These are phyloP conservation scores for Sporothrix pseudoabietina DNA, from an alignment of 2,329 filamentous ascomycete species.

Conservation along the genomic window DNA sequence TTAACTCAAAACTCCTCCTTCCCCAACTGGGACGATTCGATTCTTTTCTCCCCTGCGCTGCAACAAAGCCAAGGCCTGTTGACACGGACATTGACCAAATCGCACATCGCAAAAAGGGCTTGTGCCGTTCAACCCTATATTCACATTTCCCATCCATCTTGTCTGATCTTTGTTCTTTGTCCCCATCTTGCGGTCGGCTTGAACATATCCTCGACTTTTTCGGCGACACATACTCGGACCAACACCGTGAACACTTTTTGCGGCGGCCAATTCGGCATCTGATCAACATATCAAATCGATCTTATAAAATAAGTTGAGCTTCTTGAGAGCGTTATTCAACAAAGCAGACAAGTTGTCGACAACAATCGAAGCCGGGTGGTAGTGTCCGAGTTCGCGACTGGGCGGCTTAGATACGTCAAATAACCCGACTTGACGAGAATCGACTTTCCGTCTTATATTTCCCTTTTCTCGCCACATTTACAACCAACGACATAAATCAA, in stretches of 20 bases:
- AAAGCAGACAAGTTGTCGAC: background rate
- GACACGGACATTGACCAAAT: constrained; percentile 6
- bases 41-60: background rate
- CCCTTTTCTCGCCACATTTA: background rate
- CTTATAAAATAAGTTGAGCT: background rate
- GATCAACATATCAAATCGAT: background rate
- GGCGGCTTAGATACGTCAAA: constrained; percentile 23
- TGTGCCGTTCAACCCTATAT: background rate
- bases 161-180: background rate
- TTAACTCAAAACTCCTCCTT: constrained; percentile 15
- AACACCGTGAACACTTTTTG: background rate
- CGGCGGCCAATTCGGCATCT: constrained; percentile 11
- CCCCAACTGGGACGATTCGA: background rate
- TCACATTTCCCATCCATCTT: background rate
- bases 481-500: constrained; percentile 28
- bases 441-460: background rate
- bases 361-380: background rate
- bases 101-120: background rate
- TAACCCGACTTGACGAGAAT: background rate
- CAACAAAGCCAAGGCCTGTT: background rate
- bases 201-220: background rate
- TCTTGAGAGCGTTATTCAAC: background rate
- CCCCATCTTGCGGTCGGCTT: constrained; percentile 9
- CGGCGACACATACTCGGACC: background rate
- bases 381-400: constrained; percentile 28